phyloP scores from a whole-genome alignment of 306 rosid genomes.

The Ormosia semicastrata region DNA sequence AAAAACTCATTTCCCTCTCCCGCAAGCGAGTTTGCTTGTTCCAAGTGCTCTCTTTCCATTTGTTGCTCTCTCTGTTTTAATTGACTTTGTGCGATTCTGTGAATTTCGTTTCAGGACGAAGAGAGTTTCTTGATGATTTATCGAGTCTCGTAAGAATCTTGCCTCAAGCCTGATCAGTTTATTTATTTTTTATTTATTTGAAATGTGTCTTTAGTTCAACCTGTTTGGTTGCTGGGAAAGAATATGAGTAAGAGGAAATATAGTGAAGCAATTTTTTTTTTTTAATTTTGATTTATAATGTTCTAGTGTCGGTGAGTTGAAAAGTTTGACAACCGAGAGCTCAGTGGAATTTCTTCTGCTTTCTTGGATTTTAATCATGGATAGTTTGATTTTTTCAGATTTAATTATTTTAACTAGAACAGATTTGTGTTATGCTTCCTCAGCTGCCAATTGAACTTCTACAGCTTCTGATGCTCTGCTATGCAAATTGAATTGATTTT shows the following conservation, averaged over 20 bases:
- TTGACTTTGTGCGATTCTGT: slow-evolving; percentile 31
- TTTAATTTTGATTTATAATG: background rate
- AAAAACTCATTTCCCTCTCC: background rate
- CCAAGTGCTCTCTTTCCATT: background rate
- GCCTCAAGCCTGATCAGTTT: slow-evolving; percentile 17
- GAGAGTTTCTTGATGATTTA: slow-evolving; percentile 67
- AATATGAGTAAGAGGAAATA: background rate
- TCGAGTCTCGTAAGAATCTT: slow-evolving; percentile 69
- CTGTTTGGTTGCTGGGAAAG: slow-evolving; percentile 27
- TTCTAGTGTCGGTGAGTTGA: slow-evolving; percentile 16
- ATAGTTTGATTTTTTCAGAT: background rate
- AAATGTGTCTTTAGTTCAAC: background rate
- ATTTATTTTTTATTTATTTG: background rate
- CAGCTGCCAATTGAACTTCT: slow-evolving; percentile 23
- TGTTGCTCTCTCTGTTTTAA: background rate
- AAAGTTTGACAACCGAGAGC: background rate
- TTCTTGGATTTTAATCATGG: background rate
- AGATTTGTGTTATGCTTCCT: background rate
- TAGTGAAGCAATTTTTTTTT: background rate
- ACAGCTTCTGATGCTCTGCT: slow-evolving; percentile 3
- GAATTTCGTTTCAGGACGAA: slow-evolving; percentile 53
- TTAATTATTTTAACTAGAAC: background rate
- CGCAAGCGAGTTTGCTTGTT: background rate
- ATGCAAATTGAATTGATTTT: slow-evolving; percentile 35
- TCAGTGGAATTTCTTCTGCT: slow-evolving; percentile 4